Evolutionary conservation across 768 basidiomycete species (phyloP), one percentile per base, ranked within the genome.

Genomic region (Psilocybe cyanescens): DNA sequence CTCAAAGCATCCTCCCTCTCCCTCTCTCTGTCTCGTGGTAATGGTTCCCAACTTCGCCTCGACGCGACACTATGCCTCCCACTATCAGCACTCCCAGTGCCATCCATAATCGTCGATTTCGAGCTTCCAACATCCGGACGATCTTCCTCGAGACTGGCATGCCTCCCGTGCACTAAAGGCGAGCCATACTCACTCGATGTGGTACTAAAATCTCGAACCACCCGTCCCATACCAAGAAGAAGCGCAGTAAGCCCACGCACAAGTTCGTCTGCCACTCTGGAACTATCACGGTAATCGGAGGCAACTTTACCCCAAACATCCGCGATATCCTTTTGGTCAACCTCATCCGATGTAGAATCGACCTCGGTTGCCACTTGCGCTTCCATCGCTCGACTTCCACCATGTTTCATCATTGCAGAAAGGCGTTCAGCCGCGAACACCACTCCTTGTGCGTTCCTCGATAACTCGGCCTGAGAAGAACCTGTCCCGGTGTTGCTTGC

Each of bases 281-380:
- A 64, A 55, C 85, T 82, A 55, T 94, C 92, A 39, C 91, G 76
- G 66, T 86, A 90, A 64, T 94, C 92, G 8, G 81, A 81, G 0
- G 89, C 89, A 4, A 93, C 82, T 50, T 79, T 76, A 57, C 82
- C 78, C 92, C 91, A 94, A 30, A 92, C 74, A 57, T 87, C 85
- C 9, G 77, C 80, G 28, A 84, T 82, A 75, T 66, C 75, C 68
- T 60, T 61, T 16, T 55, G 55, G 12, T 56, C 41, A 12, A 57
- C 62, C 9, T 58, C 65, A 39, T 44, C 19, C 3, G 65, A 50
- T 17, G 60, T 46, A 30, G 57, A 84, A 8, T 83, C 83, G 1
- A 94, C 86, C 70, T 94, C 92, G 0, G 88, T 84, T 41, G 89
- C 84, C 51, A 95, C 88, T 73, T 92, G 90, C 57, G 84, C 81